These are phyloP conservation scores for Aegle marmelos DNA, from an alignment of 345 rosid species.

Conservation along the genomic window DNA sequence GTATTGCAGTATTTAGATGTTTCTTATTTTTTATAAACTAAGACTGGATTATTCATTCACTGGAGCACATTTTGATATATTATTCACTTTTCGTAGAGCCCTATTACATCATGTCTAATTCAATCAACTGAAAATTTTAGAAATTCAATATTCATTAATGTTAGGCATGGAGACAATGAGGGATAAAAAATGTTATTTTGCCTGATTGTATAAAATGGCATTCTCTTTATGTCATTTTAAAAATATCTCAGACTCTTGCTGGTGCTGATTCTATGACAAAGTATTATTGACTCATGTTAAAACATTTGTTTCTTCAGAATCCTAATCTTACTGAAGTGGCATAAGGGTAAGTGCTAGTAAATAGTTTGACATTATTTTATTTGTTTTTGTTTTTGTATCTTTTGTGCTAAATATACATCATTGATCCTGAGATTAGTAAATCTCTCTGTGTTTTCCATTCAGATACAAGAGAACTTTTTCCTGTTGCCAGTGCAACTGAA, in stretches of 20 bases:
- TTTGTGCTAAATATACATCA: not conserved
- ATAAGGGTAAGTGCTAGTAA: not conserved
- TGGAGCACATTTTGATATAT: not conserved
- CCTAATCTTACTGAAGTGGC: not conserved
- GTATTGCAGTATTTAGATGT: not conserved
- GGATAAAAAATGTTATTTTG: not conserved
- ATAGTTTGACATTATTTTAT: not conserved
- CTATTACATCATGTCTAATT: not conserved
- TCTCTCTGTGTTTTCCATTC: slow-evolving; percentile 10
- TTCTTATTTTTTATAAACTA: not conserved
- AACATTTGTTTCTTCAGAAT: not conserved
- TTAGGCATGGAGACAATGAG: not conserved
- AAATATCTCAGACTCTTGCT: not conserved
- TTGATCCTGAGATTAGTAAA: slow-evolving; percentile 1
- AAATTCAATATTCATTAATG: not conserved
- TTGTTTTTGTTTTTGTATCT: not conserved
- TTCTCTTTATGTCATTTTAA: not conserved
- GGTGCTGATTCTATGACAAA: not conserved
- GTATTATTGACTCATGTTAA: not conserved
- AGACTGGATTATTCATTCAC: not conserved
- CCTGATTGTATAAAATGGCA: not conserved
- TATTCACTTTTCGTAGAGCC: not conserved
- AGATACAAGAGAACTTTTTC: slow-evolving; percentile 45
- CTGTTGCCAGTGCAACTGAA: slow-evolving; percentile 41
- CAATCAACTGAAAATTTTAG: not conserved